Evolutionary conservation across 1,139 yeast genomes (phyloP), one percentile per base, ranked within the genome.

Genomic region (Schwanniomyces etchellsii): DNA sequence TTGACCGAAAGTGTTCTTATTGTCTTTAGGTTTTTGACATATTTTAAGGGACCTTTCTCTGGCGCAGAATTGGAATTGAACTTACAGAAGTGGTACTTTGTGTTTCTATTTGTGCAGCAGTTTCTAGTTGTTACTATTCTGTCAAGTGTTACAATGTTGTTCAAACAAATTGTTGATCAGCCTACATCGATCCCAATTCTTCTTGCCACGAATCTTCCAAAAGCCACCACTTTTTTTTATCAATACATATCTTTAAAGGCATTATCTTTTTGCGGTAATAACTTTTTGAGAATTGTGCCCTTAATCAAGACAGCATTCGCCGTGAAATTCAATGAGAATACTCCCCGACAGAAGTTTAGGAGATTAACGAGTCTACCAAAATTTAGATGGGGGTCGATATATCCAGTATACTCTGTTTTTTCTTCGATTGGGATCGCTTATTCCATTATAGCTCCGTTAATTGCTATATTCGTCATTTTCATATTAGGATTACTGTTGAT

Each of bases 51-150:
- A 5, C 65, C 62, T 25, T 48, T 68, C 28, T 71, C 81, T 1
- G 78, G 78, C 1, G 64, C 77, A 4, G 74, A 70, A 35, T 48
- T 75, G 10, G 84, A 81, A 46, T 26, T 69, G 3, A 78, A 74
- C 38, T 57, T 77, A n/a, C 88, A 81, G 39, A 57, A 60, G 30
- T 81, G 89, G 88, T 76, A 59, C 64, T 80, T 65, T 60, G 67
- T 41, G 35, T 88, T 88, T 48, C 59, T 81, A 31, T 85, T 84
- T 47, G 75, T 85, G 27, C 96, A 88, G 44, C 76, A 85, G 24
- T 88, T 88, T 43, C 53, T 88, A 26, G 93, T 88, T 24, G 88
- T 88, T 3, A 82, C 96, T 0, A 73, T 88, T 24, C 84, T 93
- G 47, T 81, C 94, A 0, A 88, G 95, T 21, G 60, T 84, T 6